A percentile compares a stretch with the other conserved stretches of the same genome.
phyloP scores from a whole-genome alignment of 306 rosid genomes.

The Vigna hirtella region DNA sequence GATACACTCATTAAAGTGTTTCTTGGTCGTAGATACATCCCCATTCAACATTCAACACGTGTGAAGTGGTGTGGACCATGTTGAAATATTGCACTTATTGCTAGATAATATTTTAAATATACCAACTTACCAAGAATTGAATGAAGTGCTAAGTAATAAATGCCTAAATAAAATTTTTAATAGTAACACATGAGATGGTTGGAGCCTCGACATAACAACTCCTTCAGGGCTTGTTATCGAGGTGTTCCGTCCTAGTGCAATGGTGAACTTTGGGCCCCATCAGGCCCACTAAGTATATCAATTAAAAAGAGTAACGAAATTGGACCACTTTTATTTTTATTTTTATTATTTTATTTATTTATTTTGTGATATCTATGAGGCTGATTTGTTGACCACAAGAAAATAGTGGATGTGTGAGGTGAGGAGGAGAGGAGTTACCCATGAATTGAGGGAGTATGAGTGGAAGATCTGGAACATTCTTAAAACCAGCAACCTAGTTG shows the following conservation, averaged over 20 bases:
- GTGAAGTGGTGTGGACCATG: constrained; percentile 6
- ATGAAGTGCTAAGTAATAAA: constrained; percentile 12
- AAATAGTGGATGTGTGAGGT: not conserved
- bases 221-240: not conserved
- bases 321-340: not conserved
- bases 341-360: not conserved
- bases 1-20: not conserved
- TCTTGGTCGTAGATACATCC: not conserved
- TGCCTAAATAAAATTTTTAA: not conserved
- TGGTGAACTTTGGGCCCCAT: not conserved
- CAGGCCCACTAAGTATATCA: not conserved
- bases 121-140: not conserved
- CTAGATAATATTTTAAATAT: not conserved
- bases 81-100: not conserved
- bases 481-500: not conserved
- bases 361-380: not conserved
- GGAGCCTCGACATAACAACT: not conserved
- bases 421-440: not conserved
- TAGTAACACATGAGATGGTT: not conserved
- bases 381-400: not conserved
- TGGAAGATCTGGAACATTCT: constrained; percentile 7
- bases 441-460: not conserved
- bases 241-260: not conserved
- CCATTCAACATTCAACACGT: not conserved
- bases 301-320: not conserved